A percentile compares a stretch with the other conserved stretches of the same genome.
Evolutionary conservation across 73 alveolate genomes (phyloP).

Genomic region (Vitrella brassicaformis): DNA sequence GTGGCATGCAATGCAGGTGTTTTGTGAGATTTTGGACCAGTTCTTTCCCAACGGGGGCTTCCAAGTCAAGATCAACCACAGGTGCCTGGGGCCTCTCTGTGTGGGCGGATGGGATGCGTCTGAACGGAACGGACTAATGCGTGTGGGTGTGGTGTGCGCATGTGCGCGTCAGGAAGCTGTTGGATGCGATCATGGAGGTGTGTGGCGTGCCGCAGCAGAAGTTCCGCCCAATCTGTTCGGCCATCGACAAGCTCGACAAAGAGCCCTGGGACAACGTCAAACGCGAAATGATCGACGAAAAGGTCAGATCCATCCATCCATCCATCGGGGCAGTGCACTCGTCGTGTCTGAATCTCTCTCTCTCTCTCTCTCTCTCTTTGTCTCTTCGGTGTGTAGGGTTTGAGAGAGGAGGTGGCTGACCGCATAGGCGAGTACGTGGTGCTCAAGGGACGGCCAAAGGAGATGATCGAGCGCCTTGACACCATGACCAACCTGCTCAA

Average conservation of each 20-base stretch:
- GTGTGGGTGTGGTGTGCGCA: too few relatives aligned
- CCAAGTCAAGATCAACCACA: slow-evolving; percentile 61
- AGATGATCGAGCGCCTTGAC: slow-evolving; percentile 52
- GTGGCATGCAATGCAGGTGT: too few relatives aligned
- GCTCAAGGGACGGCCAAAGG: slow-evolving; percentile 59
- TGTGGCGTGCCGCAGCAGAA: slow-evolving; percentile 59
- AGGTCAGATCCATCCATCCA: too few relatives aligned
- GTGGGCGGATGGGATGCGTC: too few relatives aligned
- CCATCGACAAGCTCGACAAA: slow-evolving; percentile 77
- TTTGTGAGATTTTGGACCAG: slow-evolving; percentile 39
- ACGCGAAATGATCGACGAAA: slow-evolving; percentile 60
- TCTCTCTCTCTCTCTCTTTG: background rate
- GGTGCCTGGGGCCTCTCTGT: too few relatives aligned
- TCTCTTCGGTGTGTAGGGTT: slow-evolving; percentile 51
- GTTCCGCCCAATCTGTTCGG: slow-evolving; percentile 64
- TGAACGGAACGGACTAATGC: too few relatives aligned
- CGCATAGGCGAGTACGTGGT: slow-evolving; percentile 54
- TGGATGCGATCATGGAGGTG: slow-evolving; percentile 60
- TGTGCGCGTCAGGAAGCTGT: too few relatives aligned
- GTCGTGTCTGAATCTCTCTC: too few relatives aligned
- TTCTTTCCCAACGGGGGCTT: too few relatives aligned
- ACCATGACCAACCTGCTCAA: too few relatives aligned
- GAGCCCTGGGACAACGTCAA: slow-evolving; percentile 79
- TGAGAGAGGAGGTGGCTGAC: slow-evolving; percentile 60
- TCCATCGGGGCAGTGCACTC: too few relatives aligned